Evolutionary conservation across 1,139 yeast species (phyloP), one percentile per base, ranked within the genome.

Genomic region (Blastobotrys buckinghamii): DNA sequence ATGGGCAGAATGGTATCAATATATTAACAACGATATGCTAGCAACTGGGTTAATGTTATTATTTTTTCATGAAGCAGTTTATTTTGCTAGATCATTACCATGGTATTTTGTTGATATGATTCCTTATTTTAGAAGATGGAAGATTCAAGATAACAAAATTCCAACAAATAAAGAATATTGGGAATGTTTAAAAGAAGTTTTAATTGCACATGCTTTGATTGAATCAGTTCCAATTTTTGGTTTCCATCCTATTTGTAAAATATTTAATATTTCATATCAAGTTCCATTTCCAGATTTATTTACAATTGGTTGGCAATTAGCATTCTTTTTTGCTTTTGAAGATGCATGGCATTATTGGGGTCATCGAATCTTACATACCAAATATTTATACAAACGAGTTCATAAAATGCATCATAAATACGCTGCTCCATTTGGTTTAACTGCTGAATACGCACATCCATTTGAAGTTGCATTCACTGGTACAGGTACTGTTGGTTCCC

Each of bases 361-460:
- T 64, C 97, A 90, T 70, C 79, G 97, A 59, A 75, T 82, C 33
- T 81, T 90, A 67, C 97, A 90, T 68, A 76, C 80, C 63, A 95
- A 95, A 48, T 76, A 80, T 57, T 82, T 90, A 64, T 90, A 90
- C 77, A 87, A 85, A 71, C 78, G 83, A 66, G 87, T 90, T 59
- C 97, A 90, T 74, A 90, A 90, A 72, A 95, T 87, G 72, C 97
- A 90, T 70, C 97, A 90, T 70, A 82, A 89, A 67, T 90, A 89
- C 65, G 96, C 97, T 26, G 97, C 97, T 37, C 97, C 97, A 30
- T 90, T 90, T 65, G 97, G 97, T 20, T 74, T 90, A 54, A 84
- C 97, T 48, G 97, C 97, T 24, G 97, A 90, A 69, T 90, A 90
- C 65, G 97, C 97, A 8, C 97, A 90, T 63, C 97, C 97, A 3